These are phyloP conservation scores for Beauveria scarabaeidicola DNA, from an alignment of 2,329 filamentous ascomycete genomes.

Conservation along the genomic window DNA sequence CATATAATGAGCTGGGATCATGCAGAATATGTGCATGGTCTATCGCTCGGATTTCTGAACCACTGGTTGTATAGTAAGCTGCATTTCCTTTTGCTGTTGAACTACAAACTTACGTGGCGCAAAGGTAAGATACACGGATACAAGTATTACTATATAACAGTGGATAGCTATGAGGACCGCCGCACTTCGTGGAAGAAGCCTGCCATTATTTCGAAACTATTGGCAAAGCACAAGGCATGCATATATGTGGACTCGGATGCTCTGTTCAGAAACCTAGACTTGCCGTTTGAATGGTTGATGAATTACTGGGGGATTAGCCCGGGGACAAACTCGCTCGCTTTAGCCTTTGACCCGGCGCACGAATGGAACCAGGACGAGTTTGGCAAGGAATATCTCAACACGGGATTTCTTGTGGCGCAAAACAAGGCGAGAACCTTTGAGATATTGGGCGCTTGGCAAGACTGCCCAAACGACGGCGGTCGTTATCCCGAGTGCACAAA, in stretches of 20 bases:
- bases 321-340: slow-evolving; percentile 31
- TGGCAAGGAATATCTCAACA: slow-evolving; percentile 37
- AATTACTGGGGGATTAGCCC: slow-evolving; percentile 37
- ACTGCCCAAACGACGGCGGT: slow-evolving; percentile 31
- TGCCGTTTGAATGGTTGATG: slow-evolving; percentile 39
- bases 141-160: slow-evolving; percentile 37
- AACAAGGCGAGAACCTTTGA: slow-evolving; percentile 39
- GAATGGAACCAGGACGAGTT: slow-evolving; percentile 32
- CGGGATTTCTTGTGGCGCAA: slow-evolving; percentile 45
- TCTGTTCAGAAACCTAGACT: slow-evolving; percentile 34
- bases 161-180: slow-evolving; percentile 29
- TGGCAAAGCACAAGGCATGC: slow-evolving; percentile 34
- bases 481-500: slow-evolving; percentile 30
- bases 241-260: slow-evolving; percentile 38
- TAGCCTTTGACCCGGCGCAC: slow-evolving; percentile 30
- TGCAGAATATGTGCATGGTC: slow-evolving; percentile 23
- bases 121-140: slow-evolving; percentile 37
- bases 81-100: no score
- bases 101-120: neutral
- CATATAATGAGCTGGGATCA: slow-evolving; percentile 29
- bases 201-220: slow-evolving; percentile 31
- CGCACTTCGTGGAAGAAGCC: slow-evolving; percentile 40
- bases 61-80: slow-evolving; percentile 35
- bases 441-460: slow-evolving; percentile 41
- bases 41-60: slow-evolving; percentile 34